Evolutionary conservation across 2,329 filamentous ascomycete genomes (phyloP), one percentile per base, ranked within the genome.

Genomic region (Stachybotrys chartarum): DNA sequence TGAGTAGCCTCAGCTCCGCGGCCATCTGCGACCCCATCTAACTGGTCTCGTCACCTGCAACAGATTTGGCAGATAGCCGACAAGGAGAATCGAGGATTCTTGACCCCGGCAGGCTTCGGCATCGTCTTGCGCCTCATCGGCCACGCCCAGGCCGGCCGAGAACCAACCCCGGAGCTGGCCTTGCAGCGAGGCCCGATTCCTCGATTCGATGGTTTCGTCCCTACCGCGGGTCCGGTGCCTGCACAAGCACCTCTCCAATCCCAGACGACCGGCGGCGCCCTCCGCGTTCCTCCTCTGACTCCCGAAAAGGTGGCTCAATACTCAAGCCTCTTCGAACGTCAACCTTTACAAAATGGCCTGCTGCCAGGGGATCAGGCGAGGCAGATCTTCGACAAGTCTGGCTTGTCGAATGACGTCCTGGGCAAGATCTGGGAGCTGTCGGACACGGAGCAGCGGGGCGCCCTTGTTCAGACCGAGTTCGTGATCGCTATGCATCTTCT

Each of bases 61-160:
- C 72, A 96, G 89, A 97, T 99, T 80, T 99, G 94, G 94, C 93
- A 97, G 75, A 94, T 99, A 70, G 93, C 94, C 63, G 94, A 99
- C 76, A 91, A 84, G 62, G 93, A 97, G 76, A 99, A 99, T 76
- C 85, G 92, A 61, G 94, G 94, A 53, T 88, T 97, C 63, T 78
- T 99, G 62, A 97, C 92, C 39, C 91, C 91, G 18, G 84, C 91
- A 47, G 94, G 93, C 69, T 99, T 99, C 75, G 90, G 92, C 58
- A 84, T 96, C 69, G 94, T 96, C 56, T 75, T 99, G 68, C 85
- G 94, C 66, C 84, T 99, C 69, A 97, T 99, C 69, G 94, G 91
- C 57, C 94, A 97, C 75, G 92, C 91, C 61, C 94, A 99, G 75
- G 90, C 88, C 60, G 90, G 90, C 65, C 85, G 88, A 70, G 84